Conservation (phyloP, 1,139 yeast species). For the Pichia sp. region DNA sequence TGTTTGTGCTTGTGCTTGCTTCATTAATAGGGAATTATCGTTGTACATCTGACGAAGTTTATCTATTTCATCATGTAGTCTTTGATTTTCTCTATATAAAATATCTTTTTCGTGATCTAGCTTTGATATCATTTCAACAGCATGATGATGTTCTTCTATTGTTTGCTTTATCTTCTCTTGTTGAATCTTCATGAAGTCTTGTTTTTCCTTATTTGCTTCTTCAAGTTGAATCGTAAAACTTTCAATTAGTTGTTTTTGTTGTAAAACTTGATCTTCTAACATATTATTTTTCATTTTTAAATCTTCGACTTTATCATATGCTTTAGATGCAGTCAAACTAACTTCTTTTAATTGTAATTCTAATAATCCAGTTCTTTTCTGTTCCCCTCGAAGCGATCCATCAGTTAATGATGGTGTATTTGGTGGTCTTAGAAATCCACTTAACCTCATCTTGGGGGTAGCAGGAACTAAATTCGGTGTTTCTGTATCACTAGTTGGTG, state of each 20-base stretch:
- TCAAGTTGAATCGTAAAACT: slow-evolving; percentile 16
- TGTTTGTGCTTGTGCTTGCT: background rate
- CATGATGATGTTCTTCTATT: background rate
- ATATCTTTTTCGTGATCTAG: slow-evolving; percentile 5
- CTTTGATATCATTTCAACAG: background rate
- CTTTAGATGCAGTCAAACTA: slow-evolving; percentile 20
- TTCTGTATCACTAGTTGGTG: background rate
- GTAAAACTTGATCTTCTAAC: slow-evolving; percentile 20
- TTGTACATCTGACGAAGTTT: background rate
- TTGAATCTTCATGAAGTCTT: slow-evolving; percentile 4
- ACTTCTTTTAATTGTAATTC: slow-evolving; percentile 20
- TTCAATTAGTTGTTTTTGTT: slow-evolving; percentile 20
- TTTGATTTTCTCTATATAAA: slow-evolving; percentile 1
- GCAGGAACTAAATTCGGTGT: slow-evolving; percentile 8
- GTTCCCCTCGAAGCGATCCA: slow-evolving; percentile 28
- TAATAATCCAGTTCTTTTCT: slow-evolving; percentile 21
- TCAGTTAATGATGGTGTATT: slow-evolving; percentile 19
- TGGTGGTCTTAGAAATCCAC: slow-evolving; percentile 9
- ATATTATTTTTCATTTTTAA: slow-evolving; percentile 13
- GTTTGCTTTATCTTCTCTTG: slow-evolving; percentile 7
- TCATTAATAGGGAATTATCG: background rate
- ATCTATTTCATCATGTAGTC: background rate
- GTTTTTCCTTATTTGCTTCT: slow-evolving; percentile 7
- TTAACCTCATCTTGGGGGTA: slow-evolving; percentile 5
- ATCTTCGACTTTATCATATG: slow-evolving; percentile 21